Conservation (phyloP, 1,139 yeast species). For the Magnusiomyces clavatus region DNA sequence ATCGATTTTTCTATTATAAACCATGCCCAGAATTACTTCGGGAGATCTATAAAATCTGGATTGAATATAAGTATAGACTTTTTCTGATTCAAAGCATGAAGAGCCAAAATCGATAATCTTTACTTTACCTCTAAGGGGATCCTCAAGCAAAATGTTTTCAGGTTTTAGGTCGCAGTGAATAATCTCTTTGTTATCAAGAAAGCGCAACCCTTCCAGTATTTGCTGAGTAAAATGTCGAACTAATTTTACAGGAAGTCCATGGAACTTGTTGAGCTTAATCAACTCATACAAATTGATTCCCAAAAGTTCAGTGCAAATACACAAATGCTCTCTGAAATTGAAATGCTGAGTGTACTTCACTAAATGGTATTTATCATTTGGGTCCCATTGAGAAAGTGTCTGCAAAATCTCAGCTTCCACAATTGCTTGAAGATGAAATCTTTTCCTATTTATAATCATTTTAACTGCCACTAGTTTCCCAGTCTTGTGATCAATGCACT, state of each 20-base stretch:
- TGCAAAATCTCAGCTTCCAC: conserved; percentile 68
- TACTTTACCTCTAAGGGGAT: conserved; percentile 73
- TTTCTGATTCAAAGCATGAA: conserved; percentile 87
- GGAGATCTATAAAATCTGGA: conserved; percentile 94
- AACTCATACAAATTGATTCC: conserved; percentile 63
- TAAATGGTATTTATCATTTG: conserved; percentile 37
- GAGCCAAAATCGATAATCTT: conserved; percentile 96
- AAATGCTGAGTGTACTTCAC: conserved; percentile 61
- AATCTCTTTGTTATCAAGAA: conserved; percentile 48
- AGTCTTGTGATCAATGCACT: conserved; percentile 60
- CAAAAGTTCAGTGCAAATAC: conserved; percentile 68
- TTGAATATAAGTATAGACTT: conserved; percentile 89
- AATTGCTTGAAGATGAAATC: conserved; percentile 72
- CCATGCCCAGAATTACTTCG: conserved; percentile 74
- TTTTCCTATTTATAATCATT: conserved; percentile 63
- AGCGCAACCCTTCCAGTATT: conserved; percentile 51
- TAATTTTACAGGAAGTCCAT: conserved; percentile 51
- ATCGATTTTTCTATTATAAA: conserved; percentile 62
- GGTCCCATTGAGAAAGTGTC: conserved; percentile 41
- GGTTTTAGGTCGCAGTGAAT: conserved; percentile 93
- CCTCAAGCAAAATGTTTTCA: conserved; percentile 77
- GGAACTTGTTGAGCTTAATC: conserved; percentile 51
- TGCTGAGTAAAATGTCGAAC: conserved; percentile 47
- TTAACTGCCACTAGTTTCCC: conserved; percentile 59
- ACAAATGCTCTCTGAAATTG: conserved; percentile 74